phyloP scores from a whole-genome alignment of 495 filamentous ascomycete species.

The Amniculicola lignicola region DNA sequence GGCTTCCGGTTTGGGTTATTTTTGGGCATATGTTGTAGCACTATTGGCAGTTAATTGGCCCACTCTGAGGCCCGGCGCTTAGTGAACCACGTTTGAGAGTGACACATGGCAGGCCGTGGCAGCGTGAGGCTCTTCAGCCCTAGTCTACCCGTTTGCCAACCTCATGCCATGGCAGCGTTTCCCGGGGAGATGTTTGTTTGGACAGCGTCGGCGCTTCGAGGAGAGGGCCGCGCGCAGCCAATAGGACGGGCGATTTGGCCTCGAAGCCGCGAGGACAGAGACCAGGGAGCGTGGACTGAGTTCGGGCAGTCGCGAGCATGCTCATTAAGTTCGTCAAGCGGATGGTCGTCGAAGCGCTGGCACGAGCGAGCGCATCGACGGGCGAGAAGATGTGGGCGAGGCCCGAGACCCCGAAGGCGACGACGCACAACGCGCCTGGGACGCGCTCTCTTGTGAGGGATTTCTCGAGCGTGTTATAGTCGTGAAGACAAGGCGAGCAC shows the following conservation, averaged over 20 bases:
- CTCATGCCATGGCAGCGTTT: too few relatives aligned
- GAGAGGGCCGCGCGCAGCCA: conserved; percentile 5
- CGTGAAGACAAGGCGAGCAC: conserved; percentile 13
- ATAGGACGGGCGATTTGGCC: not conserved
- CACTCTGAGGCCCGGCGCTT: conserved; percentile 15
- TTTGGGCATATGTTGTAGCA: conserved; percentile 16
- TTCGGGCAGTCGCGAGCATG: conserved; percentile 16
- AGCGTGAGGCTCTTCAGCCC: conserved; percentile 25
- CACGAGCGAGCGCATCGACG: not conserved
- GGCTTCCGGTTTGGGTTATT: conserved; percentile 17
- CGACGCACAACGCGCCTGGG: conserved; percentile 7
- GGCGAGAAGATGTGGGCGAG: conserved; percentile 22
- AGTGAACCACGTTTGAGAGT: conserved; percentile 23
- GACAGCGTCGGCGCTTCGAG: conserved; percentile 24
- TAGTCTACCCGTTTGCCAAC: too few relatives aligned
- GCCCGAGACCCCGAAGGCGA: conserved; percentile 22
- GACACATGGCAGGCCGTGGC: conserved; percentile 31
- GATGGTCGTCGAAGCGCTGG: not conserved
- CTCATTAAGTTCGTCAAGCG: too few relatives aligned
- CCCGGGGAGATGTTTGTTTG: conserved; percentile 23
- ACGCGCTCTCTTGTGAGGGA: conserved; percentile 19
- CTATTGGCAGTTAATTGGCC: conserved; percentile 24
- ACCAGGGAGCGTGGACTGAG: conserved; percentile 17
- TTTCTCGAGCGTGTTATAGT: conserved; percentile 33
- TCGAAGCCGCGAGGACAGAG: not conserved